Conservation (phyloP, 768 basidiomycete species). For the Russula sp. region DNA sequence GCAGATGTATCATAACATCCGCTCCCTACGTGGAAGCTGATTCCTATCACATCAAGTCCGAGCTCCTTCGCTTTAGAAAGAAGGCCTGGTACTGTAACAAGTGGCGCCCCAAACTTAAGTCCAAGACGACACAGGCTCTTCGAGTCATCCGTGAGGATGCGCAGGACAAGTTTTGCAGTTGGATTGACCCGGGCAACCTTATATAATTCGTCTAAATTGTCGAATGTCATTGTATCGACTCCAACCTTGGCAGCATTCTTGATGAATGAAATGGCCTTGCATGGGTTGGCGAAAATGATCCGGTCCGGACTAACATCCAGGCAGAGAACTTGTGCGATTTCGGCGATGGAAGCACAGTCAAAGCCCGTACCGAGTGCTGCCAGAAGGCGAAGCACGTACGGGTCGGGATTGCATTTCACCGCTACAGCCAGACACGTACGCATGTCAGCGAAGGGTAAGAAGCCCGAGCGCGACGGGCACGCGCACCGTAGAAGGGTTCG, state of each 20-base stretch:
- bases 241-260: slow-evolving; percentile 72
- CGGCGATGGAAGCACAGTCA: slow-evolving; percentile 94
- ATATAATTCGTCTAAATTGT: slow-evolving; percentile 93
- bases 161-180: slow-evolving; percentile 77
- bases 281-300: slow-evolving; percentile 98
- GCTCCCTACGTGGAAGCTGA: slow-evolving; percentile 97
- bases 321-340: slow-evolving; percentile 75
- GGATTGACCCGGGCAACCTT: slow-evolving; percentile 85
- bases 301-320: slow-evolving; percentile 70
- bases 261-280: slow-evolving; percentile 93
- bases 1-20: slow-evolving; percentile 91
- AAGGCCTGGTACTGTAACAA: slow-evolving; percentile 71
- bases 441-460: slow-evolving; percentile 54
- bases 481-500: slow-evolving; percentile 90
- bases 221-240: slow-evolving; percentile 96
- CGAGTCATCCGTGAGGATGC: slow-evolving; percentile 97
- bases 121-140: slow-evolving; percentile 91
- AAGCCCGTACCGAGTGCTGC: slow-evolving; percentile 89
- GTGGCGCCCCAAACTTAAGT: slow-evolving; percentile 92
- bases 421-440: slow-evolving; percentile 43
- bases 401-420: slow-evolving; percentile 98
- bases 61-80: slow-evolving; percentile 76
- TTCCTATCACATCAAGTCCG: slow-evolving; percentile 80
- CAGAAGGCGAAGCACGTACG: slow-evolving; percentile 85
- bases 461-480: slow-evolving; percentile 28